Percentiles rank a stretch among this genome's conserved stretches.
phyloP scores from a whole-genome alignment of 495 filamentous ascomycete genomes.

The Penicillium psychrofluorescens region DNA sequence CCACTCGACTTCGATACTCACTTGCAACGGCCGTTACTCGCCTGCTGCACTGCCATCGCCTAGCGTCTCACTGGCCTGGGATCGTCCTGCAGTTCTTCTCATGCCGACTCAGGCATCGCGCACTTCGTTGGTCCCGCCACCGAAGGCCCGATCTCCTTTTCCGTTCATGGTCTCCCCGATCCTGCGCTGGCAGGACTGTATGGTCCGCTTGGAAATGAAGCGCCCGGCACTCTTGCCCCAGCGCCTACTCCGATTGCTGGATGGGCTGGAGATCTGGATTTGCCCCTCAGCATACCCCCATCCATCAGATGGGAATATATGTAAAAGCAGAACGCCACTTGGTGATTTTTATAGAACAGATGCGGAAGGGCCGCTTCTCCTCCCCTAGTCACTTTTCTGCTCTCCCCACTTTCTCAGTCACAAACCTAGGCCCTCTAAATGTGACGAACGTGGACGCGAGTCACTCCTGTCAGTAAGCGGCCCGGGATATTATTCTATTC shows the following conservation, averaged over 20 bases:
- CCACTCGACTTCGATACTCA: constrained; percentile 1
- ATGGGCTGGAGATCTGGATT: constrained; percentile 28
- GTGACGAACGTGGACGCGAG: constrained; percentile 23
- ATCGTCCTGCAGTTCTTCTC: background rate
- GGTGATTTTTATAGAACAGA: no score
- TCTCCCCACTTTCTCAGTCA: constrained; percentile 13
- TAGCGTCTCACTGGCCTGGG: background rate
- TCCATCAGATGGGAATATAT: no score
- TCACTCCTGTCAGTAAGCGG: background rate
- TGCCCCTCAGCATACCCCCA: no score
- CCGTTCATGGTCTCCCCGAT: constrained; percentile 28
- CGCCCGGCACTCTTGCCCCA: constrained; percentile 13
- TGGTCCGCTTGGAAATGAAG: constrained; percentile 26
- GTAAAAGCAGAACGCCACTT: no score
- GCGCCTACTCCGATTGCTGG: constrained; percentile 29
- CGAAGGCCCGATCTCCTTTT: constrained; percentile 24
- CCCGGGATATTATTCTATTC: no score
- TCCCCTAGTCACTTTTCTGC: background rate
- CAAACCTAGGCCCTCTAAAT: constrained; percentile 15
- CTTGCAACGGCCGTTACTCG: background rate
- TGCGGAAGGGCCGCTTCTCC: no score
- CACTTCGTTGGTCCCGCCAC: constrained; percentile 8
- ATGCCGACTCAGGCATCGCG: no score
- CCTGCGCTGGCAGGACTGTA: constrained; percentile 9
- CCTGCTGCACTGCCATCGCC: no score